Percentiles rank a stretch among this genome's conserved stretches.
phyloP scores from a whole-genome alignment of 148 eudicot genomes.

The Silene conica region DNA sequence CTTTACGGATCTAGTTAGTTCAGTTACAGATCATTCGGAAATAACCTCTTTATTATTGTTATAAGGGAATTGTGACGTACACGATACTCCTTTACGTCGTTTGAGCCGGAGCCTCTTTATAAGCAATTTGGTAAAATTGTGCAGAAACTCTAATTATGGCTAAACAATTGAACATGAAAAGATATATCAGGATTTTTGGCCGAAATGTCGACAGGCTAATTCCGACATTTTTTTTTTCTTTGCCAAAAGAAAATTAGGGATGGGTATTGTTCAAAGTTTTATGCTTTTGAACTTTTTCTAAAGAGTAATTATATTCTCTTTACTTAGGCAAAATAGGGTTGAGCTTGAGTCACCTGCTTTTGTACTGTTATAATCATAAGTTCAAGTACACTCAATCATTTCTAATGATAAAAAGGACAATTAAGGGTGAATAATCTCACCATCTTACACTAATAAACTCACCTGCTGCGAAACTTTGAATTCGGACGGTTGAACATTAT shows the following conservation, averaged over 20 bases:
- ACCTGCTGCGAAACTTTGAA: slow-evolving; percentile 25
- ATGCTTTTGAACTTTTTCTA: slow-evolving; percentile 16
- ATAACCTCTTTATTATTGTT: neutral
- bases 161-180: slow-evolving; percentile 11
- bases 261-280: slow-evolving; percentile 14
- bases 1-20: slow-evolving; percentile 13
- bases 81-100: no score
- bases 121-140: slow-evolving; percentile 4
- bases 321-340: slow-evolving; percentile 19
- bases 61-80: no score
- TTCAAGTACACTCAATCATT: slow-evolving; percentile 20
- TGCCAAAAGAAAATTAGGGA: slow-evolving; percentile 11
- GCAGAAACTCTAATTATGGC: slow-evolving; percentile 12
- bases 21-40: neutral
- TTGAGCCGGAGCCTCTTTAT: no score
- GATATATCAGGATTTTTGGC: slow-evolving; percentile 1
- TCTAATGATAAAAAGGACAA: slow-evolving; percentile 19
- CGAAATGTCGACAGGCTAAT: slow-evolving; percentile 14
- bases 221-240: slow-evolving; percentile 15
- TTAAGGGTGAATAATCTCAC: slow-evolving; percentile 3
- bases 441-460: slow-evolving; percentile 13
- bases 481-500: slow-evolving; percentile 17
- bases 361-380: slow-evolving; percentile 27
- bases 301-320: slow-evolving; percentile 16
- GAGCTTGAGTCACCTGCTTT: slow-evolving; percentile 29